Conservation (phyloP, 805 yeast species). For the Groenewaldozyma salmanticensis region DNA sequence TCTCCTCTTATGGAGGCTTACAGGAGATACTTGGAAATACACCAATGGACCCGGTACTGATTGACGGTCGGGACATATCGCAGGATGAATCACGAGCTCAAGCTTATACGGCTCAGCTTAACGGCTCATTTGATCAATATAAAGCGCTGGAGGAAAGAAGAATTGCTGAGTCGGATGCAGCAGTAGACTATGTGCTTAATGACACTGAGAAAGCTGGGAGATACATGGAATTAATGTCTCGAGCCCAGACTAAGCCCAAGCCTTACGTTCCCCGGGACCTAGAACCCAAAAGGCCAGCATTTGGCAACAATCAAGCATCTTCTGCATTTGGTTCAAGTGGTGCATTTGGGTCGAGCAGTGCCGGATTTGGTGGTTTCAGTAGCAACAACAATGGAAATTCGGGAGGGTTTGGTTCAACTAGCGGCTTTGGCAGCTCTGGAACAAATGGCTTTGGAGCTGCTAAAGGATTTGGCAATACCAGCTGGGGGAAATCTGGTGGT, state of each 20-base stretch:
- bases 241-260: conserved; percentile 16
- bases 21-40: neutral
- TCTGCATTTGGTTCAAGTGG: neutral
- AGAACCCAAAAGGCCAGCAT: neutral
- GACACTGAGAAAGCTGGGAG: conserved; percentile 46
- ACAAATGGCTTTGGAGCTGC: neutral
- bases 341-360: neutral
- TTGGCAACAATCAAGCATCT: neutral
- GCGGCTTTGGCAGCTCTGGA: too few relatives aligned
- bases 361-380: neutral
- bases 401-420: neutral
- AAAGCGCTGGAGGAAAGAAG: conserved; percentile 20
- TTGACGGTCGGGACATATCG: conserved; percentile 13
- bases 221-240: conserved; percentile 38
- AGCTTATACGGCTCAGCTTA: conserved; percentile 11
- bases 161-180: conserved; percentile 37
- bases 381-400: neutral
- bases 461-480: neutral
- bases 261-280: conserved; percentile 9
- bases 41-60: conserved; percentile 7
- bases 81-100: conserved; percentile 14
- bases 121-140: conserved; percentile 3
- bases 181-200: conserved; percentile 30
- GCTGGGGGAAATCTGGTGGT: neutral
- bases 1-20: conserved; percentile 10